phyloP scores from a whole-genome alignment of 2,329 filamentous ascomycete genomes.

The Fusarium sambucinum region DNA sequence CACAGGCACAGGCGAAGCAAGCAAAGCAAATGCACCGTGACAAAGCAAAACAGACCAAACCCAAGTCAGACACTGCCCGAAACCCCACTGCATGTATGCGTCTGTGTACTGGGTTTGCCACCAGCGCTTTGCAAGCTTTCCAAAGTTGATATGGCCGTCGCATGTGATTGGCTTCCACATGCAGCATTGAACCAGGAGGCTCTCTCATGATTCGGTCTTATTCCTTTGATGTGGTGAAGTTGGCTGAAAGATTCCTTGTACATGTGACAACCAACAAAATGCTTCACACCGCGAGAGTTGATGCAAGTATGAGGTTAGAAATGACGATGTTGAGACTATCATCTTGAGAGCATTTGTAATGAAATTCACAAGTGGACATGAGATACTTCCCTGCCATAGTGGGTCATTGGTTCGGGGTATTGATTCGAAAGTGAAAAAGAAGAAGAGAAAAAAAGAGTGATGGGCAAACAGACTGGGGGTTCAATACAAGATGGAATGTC shows the following conservation, averaged over 20 bases:
- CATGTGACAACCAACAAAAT: slow-evolving; percentile 1
- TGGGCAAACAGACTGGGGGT: slow-evolving; percentile 1
- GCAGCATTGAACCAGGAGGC: slow-evolving; percentile 3
- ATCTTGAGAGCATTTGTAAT: slow-evolving; percentile 39
- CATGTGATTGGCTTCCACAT: slow-evolving; percentile 32
- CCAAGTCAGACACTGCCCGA: slow-evolving; percentile 15
- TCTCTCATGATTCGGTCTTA: slow-evolving; percentile 1
- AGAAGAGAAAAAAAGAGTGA: slow-evolving; percentile 7
- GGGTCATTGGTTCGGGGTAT: slow-evolving; percentile 29
- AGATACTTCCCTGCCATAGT: slow-evolving; percentile 17
- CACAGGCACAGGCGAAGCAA: slow-evolving; percentile 29
- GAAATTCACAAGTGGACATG: slow-evolving; percentile 25
- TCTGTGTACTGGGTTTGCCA: slow-evolving; percentile 32
- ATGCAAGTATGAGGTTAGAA: slow-evolving; percentile 14
- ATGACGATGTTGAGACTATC: slow-evolving; percentile 27
- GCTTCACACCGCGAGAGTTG: slow-evolving; percentile 4
- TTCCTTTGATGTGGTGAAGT: slow-evolving; percentile 7
- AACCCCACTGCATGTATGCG: slow-evolving; percentile 25
- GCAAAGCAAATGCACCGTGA: slow-evolving; percentile 32
- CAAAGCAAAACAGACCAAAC: slow-evolving; percentile 28
- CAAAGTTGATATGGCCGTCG: slow-evolving; percentile 19
- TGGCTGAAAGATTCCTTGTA: slow-evolving; percentile 2
- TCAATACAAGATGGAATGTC: slow-evolving; percentile 4
- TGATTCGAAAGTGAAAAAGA: slow-evolving; percentile 15
- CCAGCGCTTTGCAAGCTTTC: slow-evolving; percentile 25